Evolutionary conservation across 164 flowering plant genomes (phyloP), one percentile per base, ranked within the genome.

Genomic region (Kingdonia uniflora): DNA sequence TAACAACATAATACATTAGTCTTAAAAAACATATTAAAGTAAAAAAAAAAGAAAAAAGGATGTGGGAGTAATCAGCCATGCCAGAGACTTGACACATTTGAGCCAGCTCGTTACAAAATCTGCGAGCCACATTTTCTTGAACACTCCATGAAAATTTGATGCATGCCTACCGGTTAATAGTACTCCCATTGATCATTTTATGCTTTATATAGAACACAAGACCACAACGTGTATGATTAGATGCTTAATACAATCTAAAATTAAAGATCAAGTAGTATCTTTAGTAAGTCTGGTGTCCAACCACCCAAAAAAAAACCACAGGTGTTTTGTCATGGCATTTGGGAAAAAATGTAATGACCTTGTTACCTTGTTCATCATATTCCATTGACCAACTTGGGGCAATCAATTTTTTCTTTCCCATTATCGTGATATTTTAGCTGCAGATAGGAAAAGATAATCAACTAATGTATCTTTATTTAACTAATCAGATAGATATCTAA

Each of bases 361-460:
- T 0, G 19, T 5, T 71, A 80, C 94, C 86, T 85, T 85, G 72
- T 85, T 82, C 88, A 75, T 77, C 94, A 85, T 85, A 65, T 85
- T 85, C 94, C 94, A 85, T 59, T 85, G 94, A 60, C 94, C 94
- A 63, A 82, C 88, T 58, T 82, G 94, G 5, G 94, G 94, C 65
- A 85, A 67, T 51, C 86, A 85, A 65, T 85, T 64, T 82, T 85
- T 59, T 85, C 94, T 56, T 78, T 85, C 47, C 88, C 88, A 46
- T 74, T 70, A 47, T 85, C 88, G 68, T 82, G 81, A 69, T 85
- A 85, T 66, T 85, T 85, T 49, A 85, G 74, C 88, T 85, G 79
- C 47, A 68, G 19, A 47, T 14, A 63, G 44, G 11, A 43, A 33
- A 6, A 15, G 20, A 61, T 38, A 6, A 24, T 2, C 13, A 14